Evolutionary conservation across 164 flowering plant species (phyloP).

Genomic region (Cinnamomum micranthum): DNA sequence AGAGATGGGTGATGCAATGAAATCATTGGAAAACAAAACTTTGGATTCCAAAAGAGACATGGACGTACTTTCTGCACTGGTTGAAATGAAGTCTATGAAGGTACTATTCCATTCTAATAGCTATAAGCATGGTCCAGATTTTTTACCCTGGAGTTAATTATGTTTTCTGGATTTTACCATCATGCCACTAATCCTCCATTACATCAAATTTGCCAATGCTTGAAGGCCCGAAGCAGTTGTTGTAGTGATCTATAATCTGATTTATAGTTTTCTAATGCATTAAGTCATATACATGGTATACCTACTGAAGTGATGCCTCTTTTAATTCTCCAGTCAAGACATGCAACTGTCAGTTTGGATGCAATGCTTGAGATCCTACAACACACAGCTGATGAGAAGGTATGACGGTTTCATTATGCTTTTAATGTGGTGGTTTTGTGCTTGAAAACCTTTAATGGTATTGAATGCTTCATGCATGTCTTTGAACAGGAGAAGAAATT

Average conservation of each 20-base stretch:
- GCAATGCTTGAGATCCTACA: slow-evolving; percentile 85
- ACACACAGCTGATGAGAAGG: slow-evolving; percentile 60
- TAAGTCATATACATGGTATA: not conserved
- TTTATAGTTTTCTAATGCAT: not conserved
- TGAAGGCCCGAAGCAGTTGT: not conserved
- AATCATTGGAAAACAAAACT: slow-evolving; percentile 86
- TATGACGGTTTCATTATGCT: slow-evolving; percentile 19
- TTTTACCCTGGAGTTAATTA: not conserved
- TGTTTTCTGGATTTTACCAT: not conserved
- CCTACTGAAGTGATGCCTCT: not conserved
- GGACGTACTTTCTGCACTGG: slow-evolving; percentile 90
- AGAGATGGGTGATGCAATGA: slow-evolving; percentile 98
- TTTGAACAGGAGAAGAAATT: slow-evolving; percentile 54
- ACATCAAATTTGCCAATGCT: not conserved
- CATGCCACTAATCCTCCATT: not conserved
- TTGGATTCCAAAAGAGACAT: slow-evolving; percentile 88
- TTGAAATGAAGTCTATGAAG: slow-evolving; percentile 97
- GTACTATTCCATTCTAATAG: slow-evolving; percentile 22
- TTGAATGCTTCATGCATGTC: not conserved
- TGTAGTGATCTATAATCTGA: not conserved
- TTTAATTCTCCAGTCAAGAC: slow-evolving; percentile 66
- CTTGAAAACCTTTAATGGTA: not conserved
- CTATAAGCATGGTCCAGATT: not conserved
- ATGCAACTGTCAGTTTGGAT: slow-evolving; percentile 85
- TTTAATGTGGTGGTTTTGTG: not conserved